Percentiles rank a stretch among this genome's conserved stretches.
Evolutionary conservation across 2,329 filamentous ascomycete genomes (phyloP).

Genomic region (Pseudocercospora fuligena): DNA sequence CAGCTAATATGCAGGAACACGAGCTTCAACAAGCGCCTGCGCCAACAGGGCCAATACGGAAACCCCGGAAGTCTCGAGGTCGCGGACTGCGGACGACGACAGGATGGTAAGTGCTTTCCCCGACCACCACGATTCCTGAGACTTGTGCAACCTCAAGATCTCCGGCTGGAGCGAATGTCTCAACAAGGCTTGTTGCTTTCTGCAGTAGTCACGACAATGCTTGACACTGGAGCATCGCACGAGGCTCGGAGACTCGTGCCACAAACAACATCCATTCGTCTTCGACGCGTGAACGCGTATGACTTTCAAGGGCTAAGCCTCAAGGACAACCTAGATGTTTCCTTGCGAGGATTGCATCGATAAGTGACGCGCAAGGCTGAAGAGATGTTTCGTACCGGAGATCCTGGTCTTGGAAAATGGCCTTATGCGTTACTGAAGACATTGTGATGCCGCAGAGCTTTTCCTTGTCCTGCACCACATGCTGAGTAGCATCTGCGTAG

Average conservation of each 20-base stretch:
- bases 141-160: neutral
- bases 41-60: slow-evolving; percentile 27
- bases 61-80: slow-evolving; percentile 38
- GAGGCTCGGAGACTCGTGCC: no score
- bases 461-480: no score
- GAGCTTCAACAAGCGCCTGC: slow-evolving; percentile 2
- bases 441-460: no score
- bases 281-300: no score
- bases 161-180: neutral
- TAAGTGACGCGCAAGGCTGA: neutral
- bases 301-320: neutral
- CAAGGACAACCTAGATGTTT: neutral
- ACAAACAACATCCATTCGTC: no score
- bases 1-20: slow-evolving; percentile 1
- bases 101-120: slow-evolving; percentile 25
- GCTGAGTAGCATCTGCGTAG: neutral
- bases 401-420: neutral
- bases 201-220: no score
- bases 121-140: neutral
- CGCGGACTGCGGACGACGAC: slow-evolving; percentile 35
- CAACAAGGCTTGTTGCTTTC: neutral
- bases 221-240: no score
- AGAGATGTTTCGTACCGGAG: neutral
- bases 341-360: neutral
- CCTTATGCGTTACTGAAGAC: no score